Percentiles rank a stretch among this genome's conserved stretches.
Evolutionary conservation across 2,329 filamentous ascomycete genomes (phyloP).

Genomic region (Calonectria pseudoturangicola): DNA sequence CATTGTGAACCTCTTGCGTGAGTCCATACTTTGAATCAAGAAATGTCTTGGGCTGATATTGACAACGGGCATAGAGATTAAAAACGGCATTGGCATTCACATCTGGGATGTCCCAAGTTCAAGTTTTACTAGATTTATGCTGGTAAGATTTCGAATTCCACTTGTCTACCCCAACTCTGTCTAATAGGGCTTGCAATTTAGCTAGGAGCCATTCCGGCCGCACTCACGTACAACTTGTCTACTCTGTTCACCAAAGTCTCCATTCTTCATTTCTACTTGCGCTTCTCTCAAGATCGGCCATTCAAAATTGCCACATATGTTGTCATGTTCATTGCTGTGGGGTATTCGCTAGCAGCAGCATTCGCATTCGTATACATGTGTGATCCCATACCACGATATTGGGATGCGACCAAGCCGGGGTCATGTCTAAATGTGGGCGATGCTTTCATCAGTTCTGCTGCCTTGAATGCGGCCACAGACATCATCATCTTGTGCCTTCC

Average conservation of each 20-base stretch:
- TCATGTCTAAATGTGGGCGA: slow-evolving; percentile 10
- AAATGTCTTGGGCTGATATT: background rate
- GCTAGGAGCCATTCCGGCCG: slow-evolving; percentile 16
- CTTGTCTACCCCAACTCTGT: background rate
- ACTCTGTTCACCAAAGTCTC: slow-evolving; percentile 25
- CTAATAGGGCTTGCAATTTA: background rate
- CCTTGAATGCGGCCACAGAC: slow-evolving; percentile 11
- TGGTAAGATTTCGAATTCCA: background rate
- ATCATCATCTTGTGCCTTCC: slow-evolving; percentile 19
- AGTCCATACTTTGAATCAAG: background rate
- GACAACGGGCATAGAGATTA: slow-evolving; percentile 8
- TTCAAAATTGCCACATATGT: slow-evolving; percentile 12
- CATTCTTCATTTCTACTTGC: slow-evolving; percentile 30
- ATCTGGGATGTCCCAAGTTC: slow-evolving; percentile 13
- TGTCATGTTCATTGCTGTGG: slow-evolving; percentile 26
- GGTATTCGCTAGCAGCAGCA: slow-evolving; percentile 9
- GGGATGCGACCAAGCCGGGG: slow-evolving; percentile 10
- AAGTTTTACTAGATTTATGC: slow-evolving; percentile 9
- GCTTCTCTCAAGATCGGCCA: slow-evolving; percentile 9
- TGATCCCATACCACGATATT: slow-evolving; percentile 23
- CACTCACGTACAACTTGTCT: slow-evolving; percentile 12
- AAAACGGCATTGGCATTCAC: slow-evolving; percentile 18
- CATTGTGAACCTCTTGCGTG: slow-evolving; percentile 11
- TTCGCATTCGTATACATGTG: slow-evolving; percentile 28
- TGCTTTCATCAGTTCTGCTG: slow-evolving; percentile 11